phyloP scores from a whole-genome alignment of 1,284 basidiomycete species.

The Ustilago loliicola region DNA sequence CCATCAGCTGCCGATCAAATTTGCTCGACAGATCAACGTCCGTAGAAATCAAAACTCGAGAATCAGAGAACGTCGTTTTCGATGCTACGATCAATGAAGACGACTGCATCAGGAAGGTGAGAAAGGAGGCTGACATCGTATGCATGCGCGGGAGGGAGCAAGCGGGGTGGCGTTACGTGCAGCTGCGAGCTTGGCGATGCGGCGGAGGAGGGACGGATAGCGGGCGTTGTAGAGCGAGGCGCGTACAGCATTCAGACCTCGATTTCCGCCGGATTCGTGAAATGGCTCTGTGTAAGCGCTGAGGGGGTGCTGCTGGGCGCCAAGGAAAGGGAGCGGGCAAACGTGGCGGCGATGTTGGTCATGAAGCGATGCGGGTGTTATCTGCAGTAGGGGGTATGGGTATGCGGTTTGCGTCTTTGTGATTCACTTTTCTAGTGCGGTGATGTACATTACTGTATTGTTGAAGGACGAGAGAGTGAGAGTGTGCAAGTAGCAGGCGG shows the following conservation, averaged over 20 bases:
- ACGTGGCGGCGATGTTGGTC: neutral
- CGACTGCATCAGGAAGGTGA: neutral
- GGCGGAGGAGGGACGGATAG: neutral
- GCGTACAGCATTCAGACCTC: neutral
- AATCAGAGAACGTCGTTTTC: neutral
- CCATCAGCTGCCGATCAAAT: neutral
- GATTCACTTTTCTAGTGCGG: constrained; percentile 48
- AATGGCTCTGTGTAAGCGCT: neutral
- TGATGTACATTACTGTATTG: constrained; percentile 55
- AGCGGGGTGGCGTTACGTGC: constrained; percentile 7
- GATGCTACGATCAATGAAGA: neutral
- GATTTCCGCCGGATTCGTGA: neutral
- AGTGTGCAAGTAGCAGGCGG: neutral
- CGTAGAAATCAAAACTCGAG: neutral
- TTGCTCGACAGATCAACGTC: neutral
- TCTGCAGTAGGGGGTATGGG: neutral
- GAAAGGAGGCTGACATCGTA: constrained; percentile 3
- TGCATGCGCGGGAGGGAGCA: neutral
- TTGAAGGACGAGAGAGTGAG: neutral
- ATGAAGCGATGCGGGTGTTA: neutral
- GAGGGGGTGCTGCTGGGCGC: neutral
- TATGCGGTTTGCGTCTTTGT: constrained; percentile 2
- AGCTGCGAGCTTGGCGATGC: constrained; percentile 4
- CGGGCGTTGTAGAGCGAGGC: neutral
- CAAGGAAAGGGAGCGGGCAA: neutral